Evolutionary conservation across 257 asterid genomes (phyloP), one percentile per base, ranked within the genome.

Genomic region (Petrea volubilis): DNA sequence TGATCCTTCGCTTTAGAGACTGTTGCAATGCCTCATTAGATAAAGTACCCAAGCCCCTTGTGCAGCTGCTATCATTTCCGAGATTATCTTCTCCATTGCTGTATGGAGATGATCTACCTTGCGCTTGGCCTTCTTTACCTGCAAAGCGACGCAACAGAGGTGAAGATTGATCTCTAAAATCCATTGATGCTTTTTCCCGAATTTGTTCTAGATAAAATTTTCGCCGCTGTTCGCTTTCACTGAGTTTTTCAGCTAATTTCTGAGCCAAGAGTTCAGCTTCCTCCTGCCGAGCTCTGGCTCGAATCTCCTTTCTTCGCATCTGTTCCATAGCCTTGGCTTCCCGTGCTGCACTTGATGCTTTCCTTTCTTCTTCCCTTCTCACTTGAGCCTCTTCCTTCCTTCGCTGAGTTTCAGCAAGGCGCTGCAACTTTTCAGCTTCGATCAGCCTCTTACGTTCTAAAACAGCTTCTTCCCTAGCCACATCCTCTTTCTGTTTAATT

Each of bases 231-330:
- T 95, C 97, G 56, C 99, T 95, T 87, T 95, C 99, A 46, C 89
- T 82, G 64, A 95, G 97, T 83, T 86, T 87, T 85, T 95, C 98
- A 53, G 97, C 95, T 79, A 95, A 85, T 77, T 85, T 95, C 83
- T 89, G 98, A 78, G 99, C 99, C 78, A 95, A 68, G 62, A 95
- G 96, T 78, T 95, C 99, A 77, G 99, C 98, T 81, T 95, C 99
- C 83, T 95, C 99, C 78, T 86, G 96, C 64, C 77, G 93, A 72
- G 96, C 99, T 87, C 85, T 92, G 64, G 96, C 99, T 78, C 97
- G 90, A 66, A 84, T 85, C 87, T 92, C 96, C 78, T 92, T 95
- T 78, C 93, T 87, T 64, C 99, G 81, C 89, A 88, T 86, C 74
- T 95, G 91, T 84, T 95, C 99, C 81, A 92, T 80, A 60, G 96